Evolutionary conservation across 2,329 filamentous ascomycete species (phyloP), one percentile per base, ranked within the genome.

Genomic region (Colletotrichum musicola): DNA sequence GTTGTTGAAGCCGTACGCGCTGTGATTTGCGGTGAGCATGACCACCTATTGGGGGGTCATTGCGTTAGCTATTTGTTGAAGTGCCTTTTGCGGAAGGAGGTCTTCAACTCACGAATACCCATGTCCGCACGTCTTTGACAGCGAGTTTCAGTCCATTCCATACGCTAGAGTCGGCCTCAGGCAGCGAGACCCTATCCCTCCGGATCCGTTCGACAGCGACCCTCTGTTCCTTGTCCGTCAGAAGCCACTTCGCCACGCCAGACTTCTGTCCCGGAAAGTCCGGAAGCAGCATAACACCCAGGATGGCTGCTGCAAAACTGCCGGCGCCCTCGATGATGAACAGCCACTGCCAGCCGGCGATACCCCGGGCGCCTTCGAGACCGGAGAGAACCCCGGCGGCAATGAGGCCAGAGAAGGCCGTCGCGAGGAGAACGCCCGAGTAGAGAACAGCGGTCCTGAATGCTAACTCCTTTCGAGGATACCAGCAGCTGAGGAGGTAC

Each of bases 391-490:
- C 30, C 3, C 72, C 60, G 5, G 72, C 75, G 40, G 79, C 75
- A 0, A 70, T 56, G 46, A 62, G 57, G 2, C 58, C 56, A 9
- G 62, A 64, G n/a, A 64, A 59, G 14, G 62, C 54, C 3, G 62
- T 64, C 1, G 62, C 53, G 2, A 64, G 62, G 3, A 59, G 53
- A n/a, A 59, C 62, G 1, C 51, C 61, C 0, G 61, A 63, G 46
- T 51, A 51, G 6, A 60, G 30, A 38, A 60, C 50, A 1, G 57
- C 57, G 0, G 56, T 59, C 10, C 90, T 84, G 14, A 91, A 80
- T 7, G 86, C 88, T 1, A 92, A 81, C 75, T 92, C 92, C 71
- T 88, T 88, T 47, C 90, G 84, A 0, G 90, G 92, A 74, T 93
- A 93, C 90, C 90, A 93, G 61, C 82, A 84, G 63, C 80, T 83